These are phyloP conservation scores for Yarrowia divulgata DNA, from an alignment of 805 yeast species.

Conservation along the genomic window DNA sequence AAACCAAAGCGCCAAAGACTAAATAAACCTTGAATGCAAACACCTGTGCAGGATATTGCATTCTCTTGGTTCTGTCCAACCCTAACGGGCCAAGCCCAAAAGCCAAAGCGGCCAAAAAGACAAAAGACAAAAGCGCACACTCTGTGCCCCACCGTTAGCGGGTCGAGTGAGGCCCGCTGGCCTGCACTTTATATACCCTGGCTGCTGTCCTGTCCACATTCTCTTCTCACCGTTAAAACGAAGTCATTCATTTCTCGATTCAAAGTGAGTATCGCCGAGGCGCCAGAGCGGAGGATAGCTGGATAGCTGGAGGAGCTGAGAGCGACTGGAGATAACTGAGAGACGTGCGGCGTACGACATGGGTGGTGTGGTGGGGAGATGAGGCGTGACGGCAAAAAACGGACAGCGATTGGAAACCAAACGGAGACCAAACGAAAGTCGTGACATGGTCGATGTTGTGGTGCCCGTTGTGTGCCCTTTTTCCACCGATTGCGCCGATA, in stretches of 20 bases:
- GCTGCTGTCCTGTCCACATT: not conserved
- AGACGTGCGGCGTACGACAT: not conserved
- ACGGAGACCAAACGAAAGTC: too few relatives aligned
- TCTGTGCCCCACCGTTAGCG: slow-evolving; percentile 33
- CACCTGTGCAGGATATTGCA: not conserved
- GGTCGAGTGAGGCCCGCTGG: not conserved
- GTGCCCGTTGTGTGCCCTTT: too few relatives aligned
- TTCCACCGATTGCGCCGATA: too few relatives aligned
- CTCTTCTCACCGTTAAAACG: slow-evolving; percentile 23
- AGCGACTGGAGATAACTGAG: not conserved
- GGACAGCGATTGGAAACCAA: too few relatives aligned
- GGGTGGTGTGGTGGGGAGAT: too few relatives aligned
- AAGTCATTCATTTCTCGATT: slow-evolving; percentile 39
- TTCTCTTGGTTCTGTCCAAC: slow-evolving; percentile 4
- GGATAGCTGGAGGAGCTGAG: not conserved
- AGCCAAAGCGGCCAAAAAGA: not conserved
- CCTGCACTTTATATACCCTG: slow-evolving; percentile 17
- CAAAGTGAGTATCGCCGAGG: slow-evolving; percentile 24
- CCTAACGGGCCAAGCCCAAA: not conserved
- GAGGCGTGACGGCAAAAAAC: too few relatives aligned
- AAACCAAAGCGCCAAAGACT: too few relatives aligned
- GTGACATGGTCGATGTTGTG: too few relatives aligned
- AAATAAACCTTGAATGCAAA: not conserved
- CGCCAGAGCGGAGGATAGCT: too few relatives aligned
- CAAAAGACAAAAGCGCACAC: slow-evolving; percentile 5